Evolutionary conservation across 2,329 filamentous ascomycete species (phyloP).

Genomic region (Diaporthe sp.): DNA sequence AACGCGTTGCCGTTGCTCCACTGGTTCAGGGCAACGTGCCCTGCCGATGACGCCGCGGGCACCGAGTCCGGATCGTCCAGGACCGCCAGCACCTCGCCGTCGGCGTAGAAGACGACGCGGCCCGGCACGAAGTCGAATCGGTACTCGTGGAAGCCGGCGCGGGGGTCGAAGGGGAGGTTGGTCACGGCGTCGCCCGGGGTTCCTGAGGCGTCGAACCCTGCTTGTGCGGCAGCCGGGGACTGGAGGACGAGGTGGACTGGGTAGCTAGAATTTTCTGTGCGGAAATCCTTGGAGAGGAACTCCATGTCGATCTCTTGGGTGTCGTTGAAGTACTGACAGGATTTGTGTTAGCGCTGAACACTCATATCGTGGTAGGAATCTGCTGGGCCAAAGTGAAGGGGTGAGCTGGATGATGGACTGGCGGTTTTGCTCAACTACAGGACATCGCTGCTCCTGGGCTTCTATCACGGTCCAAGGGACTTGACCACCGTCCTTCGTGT

Average conservation of each 20-base stretch:
- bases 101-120: constrained; percentile 78
- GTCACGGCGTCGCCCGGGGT: constrained; percentile 68
- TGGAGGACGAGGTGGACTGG: constrained; percentile 84
- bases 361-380: neutral
- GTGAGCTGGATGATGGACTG: neutral
- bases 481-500: neutral
- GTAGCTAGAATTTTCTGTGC: constrained; percentile 62
- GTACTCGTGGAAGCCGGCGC: constrained; percentile 79
- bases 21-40: constrained; percentile 80
- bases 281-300: constrained; percentile 78
- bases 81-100: constrained; percentile 68
- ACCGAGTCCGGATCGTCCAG: constrained; percentile 68
- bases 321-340: constrained; percentile 78
- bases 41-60: constrained; percentile 65
- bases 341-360: constrained; percentile 37
- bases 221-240: constrained; percentile 69
- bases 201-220: constrained; percentile 73
- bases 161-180: constrained; percentile 76
- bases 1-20: constrained; percentile 81
- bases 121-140: constrained; percentile 80
- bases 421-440: neutral
- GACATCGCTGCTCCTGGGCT: neutral
- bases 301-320: constrained; percentile 87
- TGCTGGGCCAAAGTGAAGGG: too few species aligned
- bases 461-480: neutral